Evolutionary conservation across 2,329 filamentous ascomycete genomes (phyloP), one percentile per base, ranked within the genome.

Genomic region (Aspergillus sp.): DNA sequence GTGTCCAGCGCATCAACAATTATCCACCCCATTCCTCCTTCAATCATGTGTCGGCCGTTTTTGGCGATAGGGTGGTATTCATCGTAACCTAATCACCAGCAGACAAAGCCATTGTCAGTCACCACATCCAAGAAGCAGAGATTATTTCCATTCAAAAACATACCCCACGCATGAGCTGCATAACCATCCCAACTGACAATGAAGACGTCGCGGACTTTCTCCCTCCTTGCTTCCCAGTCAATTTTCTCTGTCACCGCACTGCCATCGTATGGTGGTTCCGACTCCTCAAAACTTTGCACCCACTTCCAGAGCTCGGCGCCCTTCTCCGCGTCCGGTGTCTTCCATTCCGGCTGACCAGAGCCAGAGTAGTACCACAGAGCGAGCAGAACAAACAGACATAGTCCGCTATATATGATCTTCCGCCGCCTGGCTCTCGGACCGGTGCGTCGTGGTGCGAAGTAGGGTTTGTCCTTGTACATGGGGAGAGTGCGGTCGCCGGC

Each of bases 391-490:
- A 92, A 69, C 19, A 89, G 65, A 8, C 84, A 75, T 36, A 90
- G 65, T 5, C 82, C 77, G 23, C 84, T 63, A 47, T 84, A 72
- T 2, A 86, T 76, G 61, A 89, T 81, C 79, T 89, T 91, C 69
- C 85, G 84, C 74, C 84, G 84, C 79, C 86, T 88, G 67, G 86
- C 77, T 36, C 86, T 82, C 54, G 82, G 82, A 63, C 82, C 71
- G n/a, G 74, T 81, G 68, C 85, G 84, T 67, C 84, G 82, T 62
- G 77, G 73, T n/a, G 76, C 70, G 59, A 77, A 80, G 73, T 91
- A 95, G n/a, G 95, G 95, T 76, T 99, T 99, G 79, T 99, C 95
- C 79, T 99, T 99, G 81, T 99, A 99, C 90, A 98, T 93, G 49
- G 95, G 95, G 64, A 99, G 80, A 60, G 86, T 81, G 78, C 84